These are phyloP conservation scores for Tetradesmus lagerheimii DNA, from an alignment of 139 green algal genomes.

Conservation along the genomic window DNA sequence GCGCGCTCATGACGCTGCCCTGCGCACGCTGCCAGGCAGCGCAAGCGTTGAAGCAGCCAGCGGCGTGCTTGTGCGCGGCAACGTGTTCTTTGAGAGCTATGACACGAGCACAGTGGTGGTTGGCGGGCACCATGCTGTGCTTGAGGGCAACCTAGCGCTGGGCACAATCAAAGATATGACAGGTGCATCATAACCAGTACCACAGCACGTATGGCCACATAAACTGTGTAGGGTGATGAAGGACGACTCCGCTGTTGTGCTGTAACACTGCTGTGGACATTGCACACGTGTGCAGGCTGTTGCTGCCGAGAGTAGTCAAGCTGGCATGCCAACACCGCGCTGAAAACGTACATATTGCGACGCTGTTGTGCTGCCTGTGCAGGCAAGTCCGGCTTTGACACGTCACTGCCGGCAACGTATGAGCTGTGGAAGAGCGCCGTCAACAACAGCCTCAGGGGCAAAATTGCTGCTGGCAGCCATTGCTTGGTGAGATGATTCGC, in stretches of 20 bases:
- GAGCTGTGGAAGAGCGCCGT: conserved; percentile 8
- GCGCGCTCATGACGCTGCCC: conserved; percentile 47
- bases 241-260: too few species aligned
- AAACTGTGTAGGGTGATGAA: too few species aligned
- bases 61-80: conserved; percentile 22
- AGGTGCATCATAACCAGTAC: not conserved
- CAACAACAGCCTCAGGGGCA: conserved; percentile 56
- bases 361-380: not conserved
- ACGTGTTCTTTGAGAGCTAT: conserved; percentile 56
- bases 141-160: conserved; percentile 55
- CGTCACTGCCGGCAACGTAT: conserved; percentile 33
- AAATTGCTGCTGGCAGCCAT: conserved; percentile 65
- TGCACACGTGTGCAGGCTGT: too few species aligned
- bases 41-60: not conserved
- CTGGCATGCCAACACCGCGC: too few species aligned
- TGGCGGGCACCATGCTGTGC: conserved; percentile 20
- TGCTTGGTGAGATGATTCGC: conserved; percentile 31
- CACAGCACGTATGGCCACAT: too few species aligned
- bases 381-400: conserved; percentile 43
- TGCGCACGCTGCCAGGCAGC: conserved; percentile 7
- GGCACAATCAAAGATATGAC: conserved; percentile 56
- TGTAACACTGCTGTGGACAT: too few species aligned
- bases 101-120: conserved; percentile 48
- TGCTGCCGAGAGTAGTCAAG: too few species aligned
- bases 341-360: too few species aligned